A percentile compares a stretch with the other conserved stretches of the same genome.
Conservation (phyloP, 176 grass and related monocot species). For the Puya raimondii region DNA sequence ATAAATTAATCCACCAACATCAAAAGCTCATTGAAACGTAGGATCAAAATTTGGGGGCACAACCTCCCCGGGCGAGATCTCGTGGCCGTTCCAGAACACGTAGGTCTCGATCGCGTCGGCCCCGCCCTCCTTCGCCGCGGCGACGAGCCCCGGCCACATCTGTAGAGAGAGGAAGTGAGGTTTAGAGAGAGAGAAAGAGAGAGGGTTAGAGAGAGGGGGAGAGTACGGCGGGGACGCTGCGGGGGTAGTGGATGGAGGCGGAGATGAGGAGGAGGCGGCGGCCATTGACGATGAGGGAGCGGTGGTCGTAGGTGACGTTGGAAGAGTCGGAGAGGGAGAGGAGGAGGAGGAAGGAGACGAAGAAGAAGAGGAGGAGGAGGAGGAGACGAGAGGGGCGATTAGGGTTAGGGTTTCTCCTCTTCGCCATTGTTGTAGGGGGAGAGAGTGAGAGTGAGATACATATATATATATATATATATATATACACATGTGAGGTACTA, state of each 20-base stretch:
- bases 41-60: neutral
- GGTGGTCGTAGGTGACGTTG: constrained; percentile 80
- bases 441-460: too few relatives aligned
- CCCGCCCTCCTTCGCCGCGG: constrained; percentile 75
- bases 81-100: constrained; percentile 99
- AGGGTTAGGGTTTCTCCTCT: neutral
- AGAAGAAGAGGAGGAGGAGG: constrained; percentile 14
- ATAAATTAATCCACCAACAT: neutral
- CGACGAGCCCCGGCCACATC: constrained; percentile 96
- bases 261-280: constrained; percentile 87
- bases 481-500: too few relatives aligned
- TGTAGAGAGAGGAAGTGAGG: constrained; percentile 3
- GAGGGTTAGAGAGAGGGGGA: neutral
- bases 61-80: constrained; percentile 79
- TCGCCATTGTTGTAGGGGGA: too few relatives aligned
- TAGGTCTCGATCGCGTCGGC: constrained; percentile 84
- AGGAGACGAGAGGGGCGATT: neutral
- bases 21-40: neutral
- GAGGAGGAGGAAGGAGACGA: constrained; percentile 20
- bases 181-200: neutral
- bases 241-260: constrained; percentile 96
- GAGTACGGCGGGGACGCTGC: constrained; percentile 79
- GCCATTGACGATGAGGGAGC: constrained; percentile 90
- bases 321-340: constrained; percentile 18
- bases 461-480: too few relatives aligned